Percentiles rank a stretch among this genome's conserved stretches.
Evolutionary conservation across 2,329 filamentous ascomycete species (phyloP).

Genomic region (Curvularia lunata): DNA sequence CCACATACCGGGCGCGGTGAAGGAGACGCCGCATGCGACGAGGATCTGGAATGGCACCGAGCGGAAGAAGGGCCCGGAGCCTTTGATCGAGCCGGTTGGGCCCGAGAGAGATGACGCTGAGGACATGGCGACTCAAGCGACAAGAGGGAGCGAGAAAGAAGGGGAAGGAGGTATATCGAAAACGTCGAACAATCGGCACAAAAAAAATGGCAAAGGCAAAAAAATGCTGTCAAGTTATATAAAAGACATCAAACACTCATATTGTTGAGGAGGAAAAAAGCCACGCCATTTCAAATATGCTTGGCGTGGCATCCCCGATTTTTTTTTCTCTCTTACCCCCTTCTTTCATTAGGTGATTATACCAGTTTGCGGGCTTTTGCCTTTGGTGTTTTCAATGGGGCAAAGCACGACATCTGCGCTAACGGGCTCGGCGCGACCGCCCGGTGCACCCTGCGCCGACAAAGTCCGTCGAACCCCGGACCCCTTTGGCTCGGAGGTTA

Average conservation of each 20-base stretch:
- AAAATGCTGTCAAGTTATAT: neutral
- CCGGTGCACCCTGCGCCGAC: neutral
- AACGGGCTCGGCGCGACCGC: neutral
- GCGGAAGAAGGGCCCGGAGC: slow-evolving; percentile 34
- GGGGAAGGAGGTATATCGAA: neutral
- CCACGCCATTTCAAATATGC: too few species aligned
- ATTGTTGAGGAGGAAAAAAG: neutral
- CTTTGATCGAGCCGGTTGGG: slow-evolving; percentile 23
- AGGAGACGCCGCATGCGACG: slow-evolving; percentile 44
- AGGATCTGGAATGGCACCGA: slow-evolving; percentile 45
- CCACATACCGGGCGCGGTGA: slow-evolving; percentile 47
- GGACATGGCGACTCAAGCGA: slow-evolving; percentile 17
- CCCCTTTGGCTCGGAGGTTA: neutral
- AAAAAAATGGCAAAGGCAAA: neutral
- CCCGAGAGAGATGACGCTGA: slow-evolving; percentile 13
- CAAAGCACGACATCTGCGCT: neutral
- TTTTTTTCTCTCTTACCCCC: too few species aligned
- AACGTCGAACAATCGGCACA: too few species aligned
- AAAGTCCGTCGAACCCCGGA: neutral
- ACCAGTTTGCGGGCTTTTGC: neutral
- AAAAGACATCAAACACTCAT: neutral
- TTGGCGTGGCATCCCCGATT: neutral
- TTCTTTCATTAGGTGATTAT: too few species aligned
- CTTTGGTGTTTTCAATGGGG: neutral
- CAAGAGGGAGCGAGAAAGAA: neutral